These are phyloP conservation scores for Dendrobium chrysotoxum DNA, from an alignment of 106 monocot genomes.

Conservation along the genomic window DNA sequence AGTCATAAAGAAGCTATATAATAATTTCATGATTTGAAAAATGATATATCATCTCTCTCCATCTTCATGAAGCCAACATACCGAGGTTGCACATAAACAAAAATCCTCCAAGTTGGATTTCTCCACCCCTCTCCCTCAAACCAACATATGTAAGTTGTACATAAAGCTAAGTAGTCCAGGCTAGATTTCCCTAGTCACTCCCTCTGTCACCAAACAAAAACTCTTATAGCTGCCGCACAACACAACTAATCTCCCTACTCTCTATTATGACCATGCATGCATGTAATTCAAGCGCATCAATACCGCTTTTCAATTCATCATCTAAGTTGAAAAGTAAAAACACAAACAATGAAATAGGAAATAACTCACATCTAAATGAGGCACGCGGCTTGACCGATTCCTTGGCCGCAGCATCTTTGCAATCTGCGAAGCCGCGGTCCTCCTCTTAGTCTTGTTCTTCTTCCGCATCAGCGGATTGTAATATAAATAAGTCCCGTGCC, in stretches of 20 bases:
- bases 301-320: not conserved
- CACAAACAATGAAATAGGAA: not conserved
- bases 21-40: no score
- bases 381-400: slow-evolving; percentile 28
- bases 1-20: no score
- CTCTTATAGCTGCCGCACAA: no score
- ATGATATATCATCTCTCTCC: no score
- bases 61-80: no score
- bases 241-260: not conserved
- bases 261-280: not conserved
- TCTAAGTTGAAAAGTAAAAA: not conserved
- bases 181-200: no score
- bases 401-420: slow-evolving; percentile 65
- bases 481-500: slow-evolving; percentile 29
- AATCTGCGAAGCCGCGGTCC: slow-evolving; percentile 75
- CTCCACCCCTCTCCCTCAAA: no score
- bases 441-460: slow-evolving; percentile 71
- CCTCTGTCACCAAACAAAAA: no score
- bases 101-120: no score
- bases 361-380: slow-evolving; percentile 59
- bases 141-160: no score
- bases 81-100: no score
- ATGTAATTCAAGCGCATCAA: not conserved
- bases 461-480: slow-evolving; percentile 56
- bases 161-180: no score